Evolutionary conservation across 2,329 filamentous ascomycete species (phyloP).

Genomic region (Colletotrichum sp.): DNA sequence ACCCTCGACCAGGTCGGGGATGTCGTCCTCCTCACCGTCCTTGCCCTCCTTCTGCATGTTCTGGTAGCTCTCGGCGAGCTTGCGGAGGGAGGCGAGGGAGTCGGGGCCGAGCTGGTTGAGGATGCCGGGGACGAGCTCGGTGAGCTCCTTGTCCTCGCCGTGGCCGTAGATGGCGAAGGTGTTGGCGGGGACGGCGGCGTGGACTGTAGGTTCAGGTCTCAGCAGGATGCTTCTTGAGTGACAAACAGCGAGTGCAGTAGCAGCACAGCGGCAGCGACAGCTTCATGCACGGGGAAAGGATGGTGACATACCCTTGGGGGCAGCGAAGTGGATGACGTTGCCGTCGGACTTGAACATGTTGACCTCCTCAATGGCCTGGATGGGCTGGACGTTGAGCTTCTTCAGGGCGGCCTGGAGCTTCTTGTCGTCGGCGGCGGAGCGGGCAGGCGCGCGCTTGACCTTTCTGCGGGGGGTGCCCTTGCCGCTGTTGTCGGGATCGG

Average conservation of each 20-base stretch:
- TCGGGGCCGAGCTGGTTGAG: conserved; percentile 99
- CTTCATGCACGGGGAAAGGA: neutral
- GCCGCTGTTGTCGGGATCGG: conserved; percentile 60
- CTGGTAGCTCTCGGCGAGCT: conserved; percentile 99
- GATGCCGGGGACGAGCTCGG: conserved; percentile 98
- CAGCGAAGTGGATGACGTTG: conserved; percentile 99
- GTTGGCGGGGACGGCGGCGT: conserved; percentile 96
- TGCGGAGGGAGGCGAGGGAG: conserved; percentile 95
- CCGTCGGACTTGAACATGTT: conserved; percentile 99
- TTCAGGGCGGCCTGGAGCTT: conserved; percentile 97
- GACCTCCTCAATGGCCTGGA: conserved; percentile 99
- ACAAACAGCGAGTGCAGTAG: neutral
- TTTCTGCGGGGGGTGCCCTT: conserved; percentile 98
- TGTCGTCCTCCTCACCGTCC: conserved; percentile 84
- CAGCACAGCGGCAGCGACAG: neutral
- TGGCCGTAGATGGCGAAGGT: conserved; percentile 99
- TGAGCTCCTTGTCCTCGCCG: conserved; percentile 99
- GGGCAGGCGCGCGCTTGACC: conserved; percentile 97
- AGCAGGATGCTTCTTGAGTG: neutral
- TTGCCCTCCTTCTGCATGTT: conserved; percentile 95
- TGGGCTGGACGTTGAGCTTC: conserved; percentile 99
- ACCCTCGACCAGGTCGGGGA: conserved; percentile 94
- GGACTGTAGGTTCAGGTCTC: conserved; percentile 65
- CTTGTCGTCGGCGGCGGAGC: conserved; percentile 96
- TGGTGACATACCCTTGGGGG: conserved; percentile 83